phyloP scores from a whole-genome alignment of 108 stramenopile genomes.

The Cyclotella kingstonii region DNA sequence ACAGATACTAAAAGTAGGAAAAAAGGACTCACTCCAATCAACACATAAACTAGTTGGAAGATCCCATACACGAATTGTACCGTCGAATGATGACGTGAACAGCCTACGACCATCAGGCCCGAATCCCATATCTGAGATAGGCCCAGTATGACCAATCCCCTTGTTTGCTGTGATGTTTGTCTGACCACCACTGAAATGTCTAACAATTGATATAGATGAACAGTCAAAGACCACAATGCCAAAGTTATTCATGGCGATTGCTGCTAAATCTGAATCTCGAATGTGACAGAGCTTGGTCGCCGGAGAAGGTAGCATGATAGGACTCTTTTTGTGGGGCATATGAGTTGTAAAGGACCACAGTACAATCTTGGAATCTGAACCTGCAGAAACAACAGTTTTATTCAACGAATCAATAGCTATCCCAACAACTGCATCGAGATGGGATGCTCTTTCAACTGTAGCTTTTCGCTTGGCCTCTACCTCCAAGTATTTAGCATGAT shows the following conservation, averaged over 20 bases:
- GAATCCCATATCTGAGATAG: slow-evolving; percentile 86
- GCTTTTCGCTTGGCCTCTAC: slow-evolving; percentile 38
- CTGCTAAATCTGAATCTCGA: slow-evolving; percentile 80
- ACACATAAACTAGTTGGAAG: slow-evolving; percentile 92
- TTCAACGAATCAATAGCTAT: slow-evolving; percentile 90
- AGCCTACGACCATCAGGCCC: slow-evolving; percentile 90
- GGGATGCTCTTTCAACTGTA: slow-evolving; percentile 59
- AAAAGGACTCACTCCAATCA: slow-evolving; percentile 71
- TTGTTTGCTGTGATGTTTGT: not conserved
- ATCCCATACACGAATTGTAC: slow-evolving; percentile 92
- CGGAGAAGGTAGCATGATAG: slow-evolving; percentile 60
- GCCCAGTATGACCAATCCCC: slow-evolving; percentile 60
- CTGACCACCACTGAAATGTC: slow-evolving; percentile 60
- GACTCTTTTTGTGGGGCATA: slow-evolving; percentile 80
- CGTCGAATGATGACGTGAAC: slow-evolving; percentile 81
- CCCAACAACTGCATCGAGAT: slow-evolving; percentile 84
- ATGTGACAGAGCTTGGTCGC: slow-evolving; percentile 77
- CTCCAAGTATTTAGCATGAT: slow-evolving; percentile 42
- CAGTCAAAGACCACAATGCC: slow-evolving; percentile 77
- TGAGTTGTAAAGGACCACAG: slow-evolving; percentile 90
- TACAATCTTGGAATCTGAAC: slow-evolving; percentile 83
- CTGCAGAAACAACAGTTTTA: slow-evolving; percentile 76
- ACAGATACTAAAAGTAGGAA: not conserved
- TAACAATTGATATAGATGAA: slow-evolving; percentile 60
- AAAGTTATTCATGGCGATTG: slow-evolving; percentile 71